These are phyloP conservation scores for Steccherinum ochraceum DNA, from an alignment of 768 basidiomycete genomes.

Conservation along the genomic window DNA sequence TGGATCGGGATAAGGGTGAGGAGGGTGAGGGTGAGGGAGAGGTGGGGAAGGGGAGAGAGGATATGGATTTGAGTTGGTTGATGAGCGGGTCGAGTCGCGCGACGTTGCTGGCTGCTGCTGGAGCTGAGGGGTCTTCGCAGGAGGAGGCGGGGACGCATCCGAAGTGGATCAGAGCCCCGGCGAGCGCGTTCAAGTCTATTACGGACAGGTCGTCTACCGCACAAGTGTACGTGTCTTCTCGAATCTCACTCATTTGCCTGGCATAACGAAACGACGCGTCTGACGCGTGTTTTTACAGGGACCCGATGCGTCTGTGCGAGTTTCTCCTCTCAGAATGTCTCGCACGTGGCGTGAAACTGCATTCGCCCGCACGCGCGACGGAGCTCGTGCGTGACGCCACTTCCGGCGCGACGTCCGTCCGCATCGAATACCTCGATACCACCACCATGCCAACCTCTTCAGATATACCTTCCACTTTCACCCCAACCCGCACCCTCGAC, in stretches of 20 bases:
- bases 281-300: conserved; percentile 11
- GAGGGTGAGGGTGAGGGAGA: neutral
- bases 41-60: neutral
- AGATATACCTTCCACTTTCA: neutral
- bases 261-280: neutral
- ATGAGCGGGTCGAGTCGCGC: conserved; percentile 19
- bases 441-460: neutral
- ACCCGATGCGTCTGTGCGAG: conserved; percentile 23
- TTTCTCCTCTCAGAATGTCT: conserved; percentile 25
- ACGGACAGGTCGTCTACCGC: conserved; percentile 23
- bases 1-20: conserved; percentile 16
- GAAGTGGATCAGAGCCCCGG: conserved; percentile 16
- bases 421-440: conserved; percentile 15
- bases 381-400: conserved; percentile 10
- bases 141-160: conserved; percentile 12
- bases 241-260: neutral
- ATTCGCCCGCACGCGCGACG: conserved; percentile 23
- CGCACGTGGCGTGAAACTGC: conserved; percentile 22
- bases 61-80: conserved; percentile 23
- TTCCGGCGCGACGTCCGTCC: conserved; percentile 8
- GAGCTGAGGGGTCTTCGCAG: conserved; percentile 9
- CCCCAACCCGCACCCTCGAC: conserved; percentile 9
- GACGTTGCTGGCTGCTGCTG: conserved; percentile 10
- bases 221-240: conserved; percentile 21
- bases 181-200: conserved; percentile 16